These are phyloP conservation scores for Saraca asoca DNA, from an alignment of 331 rosid genomes.

Conservation along the genomic window DNA sequence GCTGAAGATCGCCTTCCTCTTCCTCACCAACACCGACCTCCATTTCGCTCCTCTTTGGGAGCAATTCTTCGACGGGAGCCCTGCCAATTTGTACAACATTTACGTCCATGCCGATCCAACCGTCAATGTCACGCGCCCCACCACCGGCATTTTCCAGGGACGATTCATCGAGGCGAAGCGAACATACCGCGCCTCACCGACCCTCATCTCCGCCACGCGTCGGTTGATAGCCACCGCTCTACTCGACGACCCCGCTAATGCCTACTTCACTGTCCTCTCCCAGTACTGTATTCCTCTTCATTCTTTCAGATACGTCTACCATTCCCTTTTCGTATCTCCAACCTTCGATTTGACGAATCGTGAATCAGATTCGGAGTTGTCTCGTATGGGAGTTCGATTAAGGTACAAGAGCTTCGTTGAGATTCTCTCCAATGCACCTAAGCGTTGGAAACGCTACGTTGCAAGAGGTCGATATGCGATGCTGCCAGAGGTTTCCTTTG, in stretches of 20 bases:
- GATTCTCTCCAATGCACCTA: slow-evolving; percentile 51
- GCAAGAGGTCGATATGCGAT: slow-evolving; percentile 72
- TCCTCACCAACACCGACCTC: slow-evolving; percentile 86
- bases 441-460: slow-evolving; percentile 71
- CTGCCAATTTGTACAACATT: slow-evolving; percentile 55
- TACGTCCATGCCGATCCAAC: slow-evolving; percentile 88
- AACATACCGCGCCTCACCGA: slow-evolving; percentile 80
- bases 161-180: slow-evolving; percentile 65
- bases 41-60: slow-evolving; percentile 80
- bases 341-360: slow-evolving; percentile 57
- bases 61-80: slow-evolving; percentile 49
- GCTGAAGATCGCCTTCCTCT: slow-evolving; percentile 87
- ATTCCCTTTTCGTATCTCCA: slow-evolving; percentile 56
- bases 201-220: slow-evolving; percentile 91
- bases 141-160: slow-evolving; percentile 40
- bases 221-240: slow-evolving; percentile 77
- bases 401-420: slow-evolving; percentile 69
- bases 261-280: slow-evolving; percentile 70
- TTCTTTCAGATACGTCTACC: slow-evolving; percentile 66
- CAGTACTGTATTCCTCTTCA: slow-evolving; percentile 86
- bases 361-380: slow-evolving; percentile 37
- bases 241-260: slow-evolving; percentile 77
- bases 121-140: slow-evolving; percentile 65
- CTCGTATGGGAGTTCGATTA: slow-evolving; percentile 48
- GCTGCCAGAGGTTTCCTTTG: slow-evolving; percentile 86